phyloP scores from a whole-genome alignment of 331 rosid genomes.

The Malus hybrid region DNA sequence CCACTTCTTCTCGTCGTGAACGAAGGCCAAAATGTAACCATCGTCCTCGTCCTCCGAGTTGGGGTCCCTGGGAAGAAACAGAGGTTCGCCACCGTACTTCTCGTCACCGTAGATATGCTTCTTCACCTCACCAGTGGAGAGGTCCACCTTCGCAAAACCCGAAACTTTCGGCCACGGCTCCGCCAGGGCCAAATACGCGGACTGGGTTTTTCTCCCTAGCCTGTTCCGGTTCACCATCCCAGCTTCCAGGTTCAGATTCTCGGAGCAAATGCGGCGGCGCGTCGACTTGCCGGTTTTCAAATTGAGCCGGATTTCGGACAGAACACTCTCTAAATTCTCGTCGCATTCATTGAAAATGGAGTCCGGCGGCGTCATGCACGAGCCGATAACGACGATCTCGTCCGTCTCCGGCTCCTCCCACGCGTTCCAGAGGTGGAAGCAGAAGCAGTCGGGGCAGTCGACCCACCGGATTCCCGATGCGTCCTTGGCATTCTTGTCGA shows the following conservation, averaged over 20 bases:
- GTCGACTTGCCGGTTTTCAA: conserved; percentile 62
- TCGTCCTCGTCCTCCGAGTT: conserved; percentile 55
- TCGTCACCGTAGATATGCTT: conserved; percentile 55
- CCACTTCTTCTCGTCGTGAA: conserved; percentile 86
- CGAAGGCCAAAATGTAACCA: conserved; percentile 70
- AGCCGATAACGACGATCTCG: conserved; percentile 87
- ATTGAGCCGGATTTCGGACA: conserved; percentile 75
- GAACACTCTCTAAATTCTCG: conserved; percentile 51
- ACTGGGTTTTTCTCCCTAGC: conserved; percentile 62
- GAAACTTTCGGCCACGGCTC: conserved; percentile 99
- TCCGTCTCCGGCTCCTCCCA: conserved; percentile 73
- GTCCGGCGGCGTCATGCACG: conserved; percentile 93
- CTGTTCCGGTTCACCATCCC: conserved; percentile 91
- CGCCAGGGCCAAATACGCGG: conserved; percentile 71
- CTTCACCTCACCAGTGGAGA: conserved; percentile 45
- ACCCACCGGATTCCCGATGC: conserved; percentile 52
- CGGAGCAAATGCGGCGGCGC: conserved; percentile 42
- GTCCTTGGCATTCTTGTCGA: conserved; percentile 55
- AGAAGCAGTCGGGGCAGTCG: conserved; percentile 81
- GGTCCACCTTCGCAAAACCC: conserved; percentile 79
- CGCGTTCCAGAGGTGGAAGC: conserved; percentile 94
- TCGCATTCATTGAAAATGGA: conserved; percentile 94
- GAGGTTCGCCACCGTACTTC: conserved; percentile 83
- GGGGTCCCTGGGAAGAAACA: conserved; percentile 56
- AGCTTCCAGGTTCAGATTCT: conserved; percentile 75